phyloP scores from a whole-genome alignment of 345 rosid species.

The Eucalyptus pauciflora region DNA sequence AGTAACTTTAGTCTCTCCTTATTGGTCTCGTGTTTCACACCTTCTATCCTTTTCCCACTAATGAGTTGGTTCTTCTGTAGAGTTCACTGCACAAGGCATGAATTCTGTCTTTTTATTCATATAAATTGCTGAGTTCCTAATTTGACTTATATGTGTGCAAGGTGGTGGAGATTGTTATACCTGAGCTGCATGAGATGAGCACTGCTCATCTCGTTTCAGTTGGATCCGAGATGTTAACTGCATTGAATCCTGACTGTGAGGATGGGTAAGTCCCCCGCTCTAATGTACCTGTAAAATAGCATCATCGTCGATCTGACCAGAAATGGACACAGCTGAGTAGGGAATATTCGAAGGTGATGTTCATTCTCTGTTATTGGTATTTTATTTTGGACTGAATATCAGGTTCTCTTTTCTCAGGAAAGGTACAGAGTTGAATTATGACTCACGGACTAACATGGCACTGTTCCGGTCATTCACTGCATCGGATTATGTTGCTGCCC shows the following conservation, averaged over 20 bases:
- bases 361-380: not conserved
- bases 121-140: not conserved
- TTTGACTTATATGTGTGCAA: constrained; percentile 7
- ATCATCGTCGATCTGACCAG: no score
- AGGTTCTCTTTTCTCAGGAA: constrained; percentile 25
- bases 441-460: constrained; percentile 49
- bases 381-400: not conserved
- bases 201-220: constrained; percentile 65
- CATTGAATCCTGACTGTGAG: constrained; percentile 40
- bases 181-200: constrained; percentile 74
- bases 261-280: constrained; percentile 45
- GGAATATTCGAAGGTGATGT: not conserved
- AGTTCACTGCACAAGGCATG: not conserved
- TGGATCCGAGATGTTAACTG: constrained; percentile 34
- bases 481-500: constrained; percentile 70
- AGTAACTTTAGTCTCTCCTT: not conserved
- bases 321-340: not conserved
- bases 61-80: not conserved
- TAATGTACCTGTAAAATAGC: not conserved
- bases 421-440: constrained; percentile 37
- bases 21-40: not conserved
- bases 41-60: not conserved
- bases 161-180: constrained; percentile 69
- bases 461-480: constrained; percentile 69
- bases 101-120: not conserved